Evolutionary conservation across 2,329 filamentous ascomycete genomes (phyloP).

Genomic region (Cladophialophora carrionii): DNA sequence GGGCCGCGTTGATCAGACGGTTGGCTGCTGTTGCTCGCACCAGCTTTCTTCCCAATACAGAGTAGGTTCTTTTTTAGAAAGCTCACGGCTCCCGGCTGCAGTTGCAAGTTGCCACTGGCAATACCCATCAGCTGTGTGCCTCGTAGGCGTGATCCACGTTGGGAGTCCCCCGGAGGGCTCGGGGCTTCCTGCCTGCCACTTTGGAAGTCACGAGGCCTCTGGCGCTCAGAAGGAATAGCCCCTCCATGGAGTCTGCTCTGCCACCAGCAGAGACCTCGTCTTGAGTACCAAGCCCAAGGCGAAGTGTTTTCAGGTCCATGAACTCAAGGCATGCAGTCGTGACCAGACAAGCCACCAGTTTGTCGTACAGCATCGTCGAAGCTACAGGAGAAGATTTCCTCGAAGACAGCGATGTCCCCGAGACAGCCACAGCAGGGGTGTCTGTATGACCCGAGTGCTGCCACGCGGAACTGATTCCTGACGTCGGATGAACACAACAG

Average conservation of each 20-base stretch:
- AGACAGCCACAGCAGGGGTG: not conserved
- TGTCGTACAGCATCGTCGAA: not conserved
- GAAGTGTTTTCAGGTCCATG: not conserved
- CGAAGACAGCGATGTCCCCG: not conserved
- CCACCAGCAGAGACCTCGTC: not conserved
- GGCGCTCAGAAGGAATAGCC: not conserved
- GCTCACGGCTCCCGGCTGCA: not conserved
- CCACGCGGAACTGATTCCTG: not conserved
- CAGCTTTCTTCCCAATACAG: not conserved
- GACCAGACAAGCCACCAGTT: not conserved
- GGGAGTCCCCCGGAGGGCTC: not conserved
- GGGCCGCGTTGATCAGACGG: not conserved
- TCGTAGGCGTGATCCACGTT: not conserved
- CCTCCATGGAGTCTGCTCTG: not conserved
- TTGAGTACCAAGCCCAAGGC: not conserved
- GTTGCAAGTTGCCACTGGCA: not conserved
- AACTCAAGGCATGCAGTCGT: not conserved
- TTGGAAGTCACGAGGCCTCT: not conserved
- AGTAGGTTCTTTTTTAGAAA: not conserved
- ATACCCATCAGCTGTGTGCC: not conserved
- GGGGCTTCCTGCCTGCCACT: not conserved
- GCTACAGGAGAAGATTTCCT: not conserved
- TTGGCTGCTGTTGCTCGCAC: not conserved
- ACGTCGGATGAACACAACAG: not conserved
- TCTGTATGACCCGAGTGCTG: not conserved